Percentiles rank a stretch among this genome's conserved stretches.
These are phyloP conservation scores for Xylaria scruposa DNA, from an alignment of 495 filamentous ascomycete genomes.

Conservation along the genomic window DNA sequence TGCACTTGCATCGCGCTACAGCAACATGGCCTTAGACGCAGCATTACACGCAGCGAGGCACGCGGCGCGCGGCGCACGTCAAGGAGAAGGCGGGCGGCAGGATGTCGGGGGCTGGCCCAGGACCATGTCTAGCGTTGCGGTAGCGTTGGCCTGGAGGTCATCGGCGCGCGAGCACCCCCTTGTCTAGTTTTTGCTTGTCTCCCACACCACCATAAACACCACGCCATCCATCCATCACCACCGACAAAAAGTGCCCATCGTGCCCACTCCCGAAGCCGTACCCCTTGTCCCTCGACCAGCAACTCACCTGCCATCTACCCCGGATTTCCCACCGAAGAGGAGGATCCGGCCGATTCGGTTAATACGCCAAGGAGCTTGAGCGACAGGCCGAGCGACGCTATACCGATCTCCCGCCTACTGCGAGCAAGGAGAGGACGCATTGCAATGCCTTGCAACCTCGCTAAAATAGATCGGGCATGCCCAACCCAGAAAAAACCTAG, in stretches of 20 bases:
- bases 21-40: conserved; percentile 19
- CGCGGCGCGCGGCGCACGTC: conserved; percentile 19
- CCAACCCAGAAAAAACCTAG: conserved; percentile 15
- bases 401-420: conserved; percentile 20
- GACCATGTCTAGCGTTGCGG: conserved; percentile 28
- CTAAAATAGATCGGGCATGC: conserved; percentile 28
- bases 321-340: conserved; percentile 18
- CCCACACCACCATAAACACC: conserved; percentile 37
- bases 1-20: conserved; percentile 18
- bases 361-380: conserved; percentile 9
- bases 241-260: not conserved
- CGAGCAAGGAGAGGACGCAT: conserved; percentile 25
- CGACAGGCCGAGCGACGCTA: conserved; percentile 15
- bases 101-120: conserved; percentile 23
- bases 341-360: conserved; percentile 21
- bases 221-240: conserved; percentile 24
- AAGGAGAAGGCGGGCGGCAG: not conserved
- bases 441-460: conserved; percentile 29
- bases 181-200: conserved; percentile 43
- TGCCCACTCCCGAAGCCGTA: not conserved
- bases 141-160: conserved; percentile 28
- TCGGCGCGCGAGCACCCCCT: conserved; percentile 35
- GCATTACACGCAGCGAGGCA: conserved; percentile 19
- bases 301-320: conserved; percentile 1
- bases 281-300: conserved; percentile 7